Base-by-base conservation (phyloP, 176 grass and related monocot species). In the Lolium perenne region DNA sequence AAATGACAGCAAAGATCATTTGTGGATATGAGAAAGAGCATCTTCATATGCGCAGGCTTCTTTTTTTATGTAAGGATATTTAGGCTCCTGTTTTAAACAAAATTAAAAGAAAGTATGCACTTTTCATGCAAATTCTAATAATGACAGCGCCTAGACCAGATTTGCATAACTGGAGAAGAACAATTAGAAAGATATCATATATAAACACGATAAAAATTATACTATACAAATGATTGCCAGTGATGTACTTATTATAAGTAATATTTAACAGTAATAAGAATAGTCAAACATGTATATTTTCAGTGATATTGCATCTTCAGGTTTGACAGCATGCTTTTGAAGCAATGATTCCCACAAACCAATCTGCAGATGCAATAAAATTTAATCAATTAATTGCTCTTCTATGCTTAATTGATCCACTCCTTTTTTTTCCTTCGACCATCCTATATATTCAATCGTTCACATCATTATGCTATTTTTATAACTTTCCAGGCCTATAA, bases 1-100 rank as follows among this genome's bases (percentile, higher is more conserved):
- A 77, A 77, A 50, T 11, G 0, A 51, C 18, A 51, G 16, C 63
- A 10, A 53, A 48, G 10, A 75, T 64, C 56, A 60, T 48, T 76
- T 55, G 61, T 63, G 56, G 11, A 75, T 63, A 51, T 64, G 50
- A 82, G 49, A 71, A 70, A 54, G 5, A 80, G 46, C 22, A 16
- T 64, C 22, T 64, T 64, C 78, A 38, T 22, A 41, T 3, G 23
- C 10, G 17, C 15, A 51, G 35, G 16, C 23, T 68, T 46, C 16
- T 15, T 22, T 43, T 21, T 26, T 22, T 47, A 65, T 81, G 6
- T 12, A 68, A 53, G 18, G 62, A 68, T 43, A 53, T 40, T 21
- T 68, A 81, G 67, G 18, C 25, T 54, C 7, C 1, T 82, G 18
- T 40, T 54, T 49, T 54, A 82, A 26, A 47, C 17, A 69, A 38